Percentiles rank a stretch among this genome's conserved stretches.
phyloP scores from a whole-genome alignment of 2,329 filamentous ascomycete species.

The Botrytis cinerea region DNA sequence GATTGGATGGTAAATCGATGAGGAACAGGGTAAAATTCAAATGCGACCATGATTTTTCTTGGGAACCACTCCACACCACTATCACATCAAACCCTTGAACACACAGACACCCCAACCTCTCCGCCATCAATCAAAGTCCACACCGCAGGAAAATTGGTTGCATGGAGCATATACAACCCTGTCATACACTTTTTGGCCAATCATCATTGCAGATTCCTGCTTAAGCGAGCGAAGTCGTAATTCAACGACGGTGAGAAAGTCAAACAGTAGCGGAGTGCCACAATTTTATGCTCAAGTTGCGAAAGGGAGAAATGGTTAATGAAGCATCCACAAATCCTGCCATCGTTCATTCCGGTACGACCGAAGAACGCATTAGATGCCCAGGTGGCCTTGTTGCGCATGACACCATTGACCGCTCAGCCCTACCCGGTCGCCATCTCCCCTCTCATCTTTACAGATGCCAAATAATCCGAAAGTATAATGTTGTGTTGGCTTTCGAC shows the following conservation, averaged over 20 bases:
- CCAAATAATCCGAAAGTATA: slow-evolving; percentile 14
- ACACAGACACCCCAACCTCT: slow-evolving; percentile 19
- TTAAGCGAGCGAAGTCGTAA: slow-evolving; percentile 25
- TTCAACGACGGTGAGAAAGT: slow-evolving; percentile 27
- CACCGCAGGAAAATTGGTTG: slow-evolving; percentile 28
- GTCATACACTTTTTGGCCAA: slow-evolving; percentile 26
- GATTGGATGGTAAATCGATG: slow-evolving; percentile 16
- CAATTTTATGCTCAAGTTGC: slow-evolving; percentile 6
- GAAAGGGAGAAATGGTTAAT: slow-evolving; percentile 12
- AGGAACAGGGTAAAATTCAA: not conserved
- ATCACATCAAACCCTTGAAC: slow-evolving; percentile 15
- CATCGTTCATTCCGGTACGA: slow-evolving; percentile 18
- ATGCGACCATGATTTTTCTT: slow-evolving; percentile 13
- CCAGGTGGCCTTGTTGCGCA: slow-evolving; percentile 22
- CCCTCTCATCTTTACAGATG: slow-evolving; percentile 20
- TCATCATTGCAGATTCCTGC: slow-evolving; percentile 8
- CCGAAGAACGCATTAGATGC: slow-evolving; percentile 20
- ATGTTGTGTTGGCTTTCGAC: slow-evolving; percentile 10
- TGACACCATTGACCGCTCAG: slow-evolving; percentile 29
- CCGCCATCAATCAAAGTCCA: slow-evolving; percentile 27
- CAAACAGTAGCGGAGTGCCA: slow-evolving; percentile 18
- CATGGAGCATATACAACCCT: slow-evolving; percentile 20
- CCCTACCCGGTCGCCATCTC: slow-evolving; percentile 32
- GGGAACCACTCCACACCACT: slow-evolving; percentile 23
- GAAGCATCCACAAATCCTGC: slow-evolving; percentile 5